Conservation (phyloP, 371 early-diverging fungal genomes). For the Rhizopus arrhizus region DNA sequence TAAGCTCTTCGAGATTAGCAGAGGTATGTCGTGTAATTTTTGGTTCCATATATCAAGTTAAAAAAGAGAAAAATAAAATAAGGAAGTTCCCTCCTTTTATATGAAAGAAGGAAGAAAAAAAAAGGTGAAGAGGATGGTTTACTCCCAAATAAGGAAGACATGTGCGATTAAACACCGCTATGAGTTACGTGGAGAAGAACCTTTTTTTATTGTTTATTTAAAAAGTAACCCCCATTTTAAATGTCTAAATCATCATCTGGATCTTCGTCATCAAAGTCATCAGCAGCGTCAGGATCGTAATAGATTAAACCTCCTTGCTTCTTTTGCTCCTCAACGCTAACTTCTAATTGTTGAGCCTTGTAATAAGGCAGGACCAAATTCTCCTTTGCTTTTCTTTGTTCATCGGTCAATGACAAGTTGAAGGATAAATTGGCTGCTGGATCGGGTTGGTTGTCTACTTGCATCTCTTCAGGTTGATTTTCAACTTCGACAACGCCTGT, state of each 20-base stretch:
- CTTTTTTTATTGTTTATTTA: background rate
- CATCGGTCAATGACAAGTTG: constrained; percentile 82
- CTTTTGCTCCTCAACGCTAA: constrained; percentile 16
- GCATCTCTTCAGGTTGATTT: constrained; percentile 14
- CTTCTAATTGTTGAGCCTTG: constrained; percentile 65
- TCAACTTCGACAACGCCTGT: constrained; percentile 23
- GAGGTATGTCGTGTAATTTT: constrained; percentile 46
- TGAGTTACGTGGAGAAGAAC: too few relatives aligned
- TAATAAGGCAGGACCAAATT: constrained; percentile 79
- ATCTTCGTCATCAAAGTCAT: constrained; percentile 82
- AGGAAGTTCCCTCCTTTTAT: constrained; percentile 4
- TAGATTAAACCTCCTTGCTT: constrained; percentile 43
- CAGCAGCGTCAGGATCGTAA: constrained; percentile 75
- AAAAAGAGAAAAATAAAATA: background rate
- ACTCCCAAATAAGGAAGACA: constrained; percentile 6
- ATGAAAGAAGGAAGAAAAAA: background rate
- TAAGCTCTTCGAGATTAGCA: constrained; percentile 43
- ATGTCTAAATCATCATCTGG: constrained; percentile 83
- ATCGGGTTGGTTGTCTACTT: constrained; percentile 26
- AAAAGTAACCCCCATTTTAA: constrained; percentile 25
- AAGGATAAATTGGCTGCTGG: constrained; percentile 73
- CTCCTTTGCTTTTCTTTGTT: constrained; percentile 77
- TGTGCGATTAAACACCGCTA: background rate
- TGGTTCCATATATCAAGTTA: constrained; percentile 26
- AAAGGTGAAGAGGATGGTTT: background rate